Base-by-base conservation (phyloP, 164 flowering plant genomes). In the Euptelea pleiosperma region DNA sequence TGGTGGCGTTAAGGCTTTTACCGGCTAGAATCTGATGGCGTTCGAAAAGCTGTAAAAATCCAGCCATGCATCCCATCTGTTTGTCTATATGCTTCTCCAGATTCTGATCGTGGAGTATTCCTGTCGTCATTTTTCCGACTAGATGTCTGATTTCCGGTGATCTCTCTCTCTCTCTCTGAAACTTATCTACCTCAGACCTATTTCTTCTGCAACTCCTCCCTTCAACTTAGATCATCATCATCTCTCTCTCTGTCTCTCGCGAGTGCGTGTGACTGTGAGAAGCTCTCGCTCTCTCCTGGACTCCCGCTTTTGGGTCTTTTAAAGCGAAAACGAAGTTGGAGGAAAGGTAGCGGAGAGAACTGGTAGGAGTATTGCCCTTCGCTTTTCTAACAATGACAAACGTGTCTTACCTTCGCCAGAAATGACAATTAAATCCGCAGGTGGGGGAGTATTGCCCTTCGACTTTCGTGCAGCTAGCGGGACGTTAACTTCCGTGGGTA, bases 41-140 rank as follows among this genome's bases (percentile, higher is more conserved):
- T 60, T 93, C 96, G 58, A 93, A 93, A 54, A 93, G 57, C 40
- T 90, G 94, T 31, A 85, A 77, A 63, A 90, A 88, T 0, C 97
- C 96, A 35, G 96, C 81, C 97, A 93, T 88, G 77, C 99, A 93
- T 8, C 97, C 97, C 85, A 86, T 87, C 52, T 87, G 95, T 60
- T 82, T 91, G 75, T 81, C 78, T 2, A 90, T 75, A 62, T 82
- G 87, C 67, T 82, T 92, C 78, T 87, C 91, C 43, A 82, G 63
- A 33, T 74, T 80, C 75, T 70, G 82, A 12, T 87, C 89, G 7
- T 72, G 79, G 1, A 68, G 35, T 11, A 74, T 50, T 11, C 77
- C 82, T 9, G 80, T 68, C 74, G 76, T 75, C 82, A 74, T 79
- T 52, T 67, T 67, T 62, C 24, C 55, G 34, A 45, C 40, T 9